A percentile compares a stretch with the other conserved stretches of the same genome.
Conservation (phyloP, 31 red algal genomes). For the Odonthalia washingtoniensis region DNA sequence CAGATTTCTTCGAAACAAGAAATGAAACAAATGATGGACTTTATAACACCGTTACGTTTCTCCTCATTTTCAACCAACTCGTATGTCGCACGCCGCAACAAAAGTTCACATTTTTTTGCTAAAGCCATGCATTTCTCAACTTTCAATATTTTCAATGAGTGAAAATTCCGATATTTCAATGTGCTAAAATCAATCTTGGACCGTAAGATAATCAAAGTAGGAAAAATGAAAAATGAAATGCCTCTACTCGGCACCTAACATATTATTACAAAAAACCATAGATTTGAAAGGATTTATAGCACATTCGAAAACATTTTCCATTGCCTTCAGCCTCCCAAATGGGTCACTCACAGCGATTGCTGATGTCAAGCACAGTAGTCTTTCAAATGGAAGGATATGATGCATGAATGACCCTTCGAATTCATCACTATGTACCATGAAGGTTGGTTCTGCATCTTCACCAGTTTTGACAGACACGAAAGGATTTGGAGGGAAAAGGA, state of each 20-base stretch:
- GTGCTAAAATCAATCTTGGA: conserved; percentile 89
- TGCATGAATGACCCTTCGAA: conserved; percentile 68
- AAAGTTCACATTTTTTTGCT: too few relatives aligned
- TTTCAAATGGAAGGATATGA: conserved; percentile 81
- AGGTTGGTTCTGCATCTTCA: conserved; percentile 89
- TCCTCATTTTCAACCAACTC: too few relatives aligned
- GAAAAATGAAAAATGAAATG: conserved; percentile 60
- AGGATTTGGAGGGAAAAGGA: conserved; percentile 91
- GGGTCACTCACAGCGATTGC: conserved; percentile 91
- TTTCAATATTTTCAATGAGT: too few relatives aligned
- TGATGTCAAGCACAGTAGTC: conserved; percentile 93
- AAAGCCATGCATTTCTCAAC: too few relatives aligned
- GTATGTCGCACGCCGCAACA: too few relatives aligned
- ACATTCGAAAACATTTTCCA: conserved; percentile 69
- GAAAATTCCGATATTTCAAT: too few relatives aligned
- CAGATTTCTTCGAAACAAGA: too few relatives aligned
- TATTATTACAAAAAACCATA: conserved; percentile 60
- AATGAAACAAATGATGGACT: too few relatives aligned
- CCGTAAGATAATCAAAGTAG: conserved; percentile 86
- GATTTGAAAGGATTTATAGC: conserved; percentile 31
- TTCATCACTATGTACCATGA: conserved; percentile 73
- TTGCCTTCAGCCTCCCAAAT: conserved; percentile 66
- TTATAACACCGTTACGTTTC: too few relatives aligned
- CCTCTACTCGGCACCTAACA: conserved; percentile 55
- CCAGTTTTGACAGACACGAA: conserved; percentile 92